Percentiles rank a stretch among this genome's conserved stretches.
phyloP scores from a whole-genome alignment of 805 yeast genomes.

The Ogataea ganodermae region DNA sequence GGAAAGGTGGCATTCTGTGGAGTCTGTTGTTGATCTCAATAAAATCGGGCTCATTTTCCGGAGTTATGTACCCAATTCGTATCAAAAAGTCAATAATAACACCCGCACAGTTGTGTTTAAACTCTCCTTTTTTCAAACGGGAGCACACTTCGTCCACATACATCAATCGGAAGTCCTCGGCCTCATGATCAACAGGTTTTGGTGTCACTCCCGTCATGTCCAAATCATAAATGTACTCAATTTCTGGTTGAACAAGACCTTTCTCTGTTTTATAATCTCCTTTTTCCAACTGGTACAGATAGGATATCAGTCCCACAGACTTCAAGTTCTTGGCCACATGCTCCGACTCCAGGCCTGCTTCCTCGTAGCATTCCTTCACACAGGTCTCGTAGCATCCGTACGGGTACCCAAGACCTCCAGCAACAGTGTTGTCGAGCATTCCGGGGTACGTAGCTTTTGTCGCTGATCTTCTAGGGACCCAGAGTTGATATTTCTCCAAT shows the following conservation, averaged over 20 bases:
- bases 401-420: slow-evolving; percentile 92
- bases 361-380: slow-evolving; percentile 85
- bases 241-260: slow-evolving; percentile 84
- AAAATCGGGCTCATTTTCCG: slow-evolving; percentile 67
- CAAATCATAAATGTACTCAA: slow-evolving; percentile 78
- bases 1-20: slow-evolving; percentile 75
- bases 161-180: slow-evolving; percentile 69
- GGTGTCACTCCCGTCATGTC: slow-evolving; percentile 52
- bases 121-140: slow-evolving; percentile 57
- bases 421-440: slow-evolving; percentile 89
- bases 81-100: slow-evolving; percentile 81
- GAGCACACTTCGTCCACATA: slow-evolving; percentile 54
- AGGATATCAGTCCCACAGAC: slow-evolving; percentile 68
- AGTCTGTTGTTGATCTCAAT: slow-evolving; percentile 57
- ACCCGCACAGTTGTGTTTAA: slow-evolving; percentile 87
- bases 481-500: slow-evolving; percentile 53
- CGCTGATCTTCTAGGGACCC: slow-evolving; percentile 84
- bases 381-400: slow-evolving; percentile 73
- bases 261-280: slow-evolving; percentile 40
- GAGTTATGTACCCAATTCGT: slow-evolving; percentile 74
- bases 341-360: slow-evolving; percentile 70
- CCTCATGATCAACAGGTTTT: slow-evolving; percentile 71
- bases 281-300: slow-evolving; percentile 48
- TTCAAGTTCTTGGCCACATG: slow-evolving; percentile 48
- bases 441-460: slow-evolving; percentile 88